These are phyloP conservation scores for Trichoderma atroviride DNA, from an alignment of 2,329 filamentous ascomycete genomes.

Conservation along the genomic window DNA sequence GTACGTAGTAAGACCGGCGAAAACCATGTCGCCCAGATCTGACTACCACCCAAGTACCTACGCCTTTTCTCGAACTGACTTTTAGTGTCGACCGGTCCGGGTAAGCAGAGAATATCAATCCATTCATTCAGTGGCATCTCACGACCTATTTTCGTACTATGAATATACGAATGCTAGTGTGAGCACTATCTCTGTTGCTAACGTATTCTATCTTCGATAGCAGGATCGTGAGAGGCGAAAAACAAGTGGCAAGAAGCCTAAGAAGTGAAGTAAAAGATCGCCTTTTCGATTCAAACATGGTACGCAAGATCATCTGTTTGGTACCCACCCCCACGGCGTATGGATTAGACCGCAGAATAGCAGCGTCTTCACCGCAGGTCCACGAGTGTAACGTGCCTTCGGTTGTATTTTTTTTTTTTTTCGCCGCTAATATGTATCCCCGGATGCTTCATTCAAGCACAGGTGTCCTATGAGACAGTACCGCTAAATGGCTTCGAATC, in stretches of 20 bases:
- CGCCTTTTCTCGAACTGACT: conserved; percentile 1
- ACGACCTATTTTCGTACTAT: not conserved
- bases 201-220: not conserved
- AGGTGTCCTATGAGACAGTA: not conserved
- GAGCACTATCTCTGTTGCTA: not conserved
- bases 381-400: conserved; percentile 17
- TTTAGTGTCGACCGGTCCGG: not conserved
- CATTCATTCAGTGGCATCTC: conserved; percentile 5
- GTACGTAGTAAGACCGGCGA: conserved; percentile 12
- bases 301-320: not conserved
- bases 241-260: not conserved
- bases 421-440: not conserved
- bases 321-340: not conserved
- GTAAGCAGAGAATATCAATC: conserved; percentile 1
- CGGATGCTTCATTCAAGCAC: not conserved
- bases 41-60: not conserved
- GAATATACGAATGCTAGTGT: not conserved
- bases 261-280: not conserved
- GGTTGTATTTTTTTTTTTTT: not conserved
- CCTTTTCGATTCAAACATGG: not conserved
- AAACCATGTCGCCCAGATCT: conserved; percentile 13
- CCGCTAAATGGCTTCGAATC: not conserved
- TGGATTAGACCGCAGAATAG: not conserved
- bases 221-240: not conserved
- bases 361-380: conserved; percentile 1